phyloP scores from a whole-genome alignment of 495 filamentous ascomycete species.

The Pseudotulostoma volvatum region DNA sequence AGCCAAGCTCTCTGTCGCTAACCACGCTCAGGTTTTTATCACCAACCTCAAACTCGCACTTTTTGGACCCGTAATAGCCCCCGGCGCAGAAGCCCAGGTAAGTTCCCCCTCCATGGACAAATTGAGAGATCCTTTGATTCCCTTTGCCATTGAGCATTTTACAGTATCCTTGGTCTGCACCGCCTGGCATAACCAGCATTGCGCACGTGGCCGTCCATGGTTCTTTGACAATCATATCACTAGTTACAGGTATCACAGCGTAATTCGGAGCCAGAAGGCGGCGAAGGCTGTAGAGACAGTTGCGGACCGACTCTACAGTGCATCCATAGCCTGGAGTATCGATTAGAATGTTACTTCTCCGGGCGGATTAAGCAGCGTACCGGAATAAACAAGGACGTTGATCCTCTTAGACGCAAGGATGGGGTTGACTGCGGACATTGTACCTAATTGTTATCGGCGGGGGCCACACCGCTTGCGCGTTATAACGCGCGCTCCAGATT shows the following conservation, averaged over 20 bases:
- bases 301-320: constrained; percentile 73
- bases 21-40: constrained; percentile 69
- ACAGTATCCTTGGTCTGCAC: constrained; percentile 89
- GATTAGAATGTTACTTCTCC: constrained; percentile 5
- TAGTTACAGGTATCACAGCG: constrained; percentile 72
- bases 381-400: constrained; percentile 79
- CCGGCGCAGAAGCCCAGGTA: constrained; percentile 92
- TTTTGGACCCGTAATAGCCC: constrained; percentile 69
- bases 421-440: constrained; percentile 19
- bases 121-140: constrained; percentile 68
- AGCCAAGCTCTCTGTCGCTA: constrained; percentile 69
- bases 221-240: constrained; percentile 68
- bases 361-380: constrained; percentile 25
- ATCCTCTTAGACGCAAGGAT: constrained; percentile 47
- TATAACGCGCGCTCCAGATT: not conserved
- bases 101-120: constrained; percentile 65
- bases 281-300: constrained; percentile 76
- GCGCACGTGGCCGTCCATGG: constrained; percentile 82
- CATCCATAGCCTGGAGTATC: constrained; percentile 53
- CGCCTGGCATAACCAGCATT: constrained; percentile 81
- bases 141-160: constrained; percentile 74
- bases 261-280: constrained; percentile 85
- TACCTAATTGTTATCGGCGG: constrained; percentile 2
- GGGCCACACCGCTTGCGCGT: not conserved
- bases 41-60: constrained; percentile 84